A percentile compares a stretch with the other conserved stretches of the same genome.
These are phyloP conservation scores for Didymella pinodella DNA, from an alignment of 2,329 filamentous ascomycete species.

Conservation along the genomic window DNA sequence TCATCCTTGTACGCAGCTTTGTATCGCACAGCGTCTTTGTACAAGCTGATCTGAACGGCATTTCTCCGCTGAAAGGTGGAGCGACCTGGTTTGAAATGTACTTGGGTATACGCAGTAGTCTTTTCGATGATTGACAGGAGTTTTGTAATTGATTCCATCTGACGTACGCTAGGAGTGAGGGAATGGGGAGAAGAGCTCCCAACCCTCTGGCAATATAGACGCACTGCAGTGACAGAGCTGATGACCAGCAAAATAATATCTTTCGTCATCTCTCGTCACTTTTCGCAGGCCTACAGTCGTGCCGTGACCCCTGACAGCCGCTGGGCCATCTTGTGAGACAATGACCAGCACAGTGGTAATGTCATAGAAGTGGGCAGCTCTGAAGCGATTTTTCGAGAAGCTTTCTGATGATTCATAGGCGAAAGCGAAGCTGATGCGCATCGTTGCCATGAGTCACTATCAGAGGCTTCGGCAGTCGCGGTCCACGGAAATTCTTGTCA, in stretches of 20 bases:
- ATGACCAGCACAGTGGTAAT: background rate
- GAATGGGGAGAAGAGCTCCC: background rate
- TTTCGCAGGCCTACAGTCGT: background rate
- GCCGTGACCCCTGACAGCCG: background rate
- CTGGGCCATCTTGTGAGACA: background rate
- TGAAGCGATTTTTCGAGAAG: background rate
- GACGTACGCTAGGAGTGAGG: background rate
- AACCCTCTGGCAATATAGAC: background rate
- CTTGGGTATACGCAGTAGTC: background rate
- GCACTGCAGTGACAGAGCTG: background rate
- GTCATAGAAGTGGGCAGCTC: background rate
- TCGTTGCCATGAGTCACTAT: background rate
- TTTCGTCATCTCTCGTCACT: background rate
- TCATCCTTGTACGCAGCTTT: background rate
- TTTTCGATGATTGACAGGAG: background rate
- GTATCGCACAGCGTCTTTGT: constrained; percentile 2
- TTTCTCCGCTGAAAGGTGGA: background rate
- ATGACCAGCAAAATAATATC: background rate
- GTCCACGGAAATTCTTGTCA: background rate
- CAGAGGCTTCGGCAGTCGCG: background rate
- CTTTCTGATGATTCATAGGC: background rate
- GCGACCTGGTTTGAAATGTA: background rate
- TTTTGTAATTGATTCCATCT: background rate
- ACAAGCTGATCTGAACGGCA: background rate
- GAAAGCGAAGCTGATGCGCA: background rate